Evolutionary conservation across 768 basidiomycete genomes (phyloP), one percentile per base, ranked within the genome.

Genomic region (Suillus subaureus): DNA sequence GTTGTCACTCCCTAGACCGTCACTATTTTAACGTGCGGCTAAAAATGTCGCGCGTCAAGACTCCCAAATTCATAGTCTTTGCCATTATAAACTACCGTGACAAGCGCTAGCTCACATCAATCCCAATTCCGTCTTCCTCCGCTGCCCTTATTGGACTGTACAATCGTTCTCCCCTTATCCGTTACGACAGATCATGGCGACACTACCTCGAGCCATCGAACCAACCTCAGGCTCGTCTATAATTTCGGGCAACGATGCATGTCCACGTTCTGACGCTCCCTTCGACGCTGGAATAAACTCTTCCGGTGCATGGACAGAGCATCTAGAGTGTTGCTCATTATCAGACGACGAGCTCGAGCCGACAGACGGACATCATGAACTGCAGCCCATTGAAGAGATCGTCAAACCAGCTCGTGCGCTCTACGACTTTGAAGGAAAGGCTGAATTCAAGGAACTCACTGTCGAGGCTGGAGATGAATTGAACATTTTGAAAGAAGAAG

Each of bases 201-300:
- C 81, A 57, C 72, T 80, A 61, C 80, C 80, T 31, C 76, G 73
- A 42, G 64, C 72, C 18, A 70, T 66, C 57, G 80, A 73, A 67
- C 71, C 75, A 49, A 65, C 67, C 54, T 64, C 74, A 37, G 47
- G 2, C 47, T 49, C 23, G 12, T 66, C 70, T 26, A 62, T 67
- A 35, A 58, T 66, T 57, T 69, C 56, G 31, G 68, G 61, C 8
- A 66, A 67, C 55, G 71, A 47, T 79, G 80, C 43, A 45, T 81
- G 68, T 52, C 72, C 69, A 51, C 63, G 42, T 64, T 70, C 75
- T 9, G 69, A 70, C 45, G 64, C 70, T 47, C 85, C 86, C 60
- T 92, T 93, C 70, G 92, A 93, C 73, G 85, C 87, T 1, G 91
- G 92, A 4, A 83, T 93, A 74, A 92, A 93, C 77, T 83, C 89